Base-by-base conservation (phyloP, 805 yeast species). In the Debaryomyces hansenii region DNA sequence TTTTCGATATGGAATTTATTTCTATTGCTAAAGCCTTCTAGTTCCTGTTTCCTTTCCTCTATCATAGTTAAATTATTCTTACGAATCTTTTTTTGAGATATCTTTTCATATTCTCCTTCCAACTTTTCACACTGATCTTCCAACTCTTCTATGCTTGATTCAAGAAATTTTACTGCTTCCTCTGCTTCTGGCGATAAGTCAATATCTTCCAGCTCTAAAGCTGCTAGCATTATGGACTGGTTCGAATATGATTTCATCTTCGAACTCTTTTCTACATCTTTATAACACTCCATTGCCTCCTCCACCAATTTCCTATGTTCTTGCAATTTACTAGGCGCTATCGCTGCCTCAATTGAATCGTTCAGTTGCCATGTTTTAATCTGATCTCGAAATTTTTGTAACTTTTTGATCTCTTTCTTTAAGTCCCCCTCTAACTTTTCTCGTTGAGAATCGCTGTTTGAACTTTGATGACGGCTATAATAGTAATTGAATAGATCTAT, bases 251-350 rank as follows among this genome's bases (percentile, higher is more conserved):
- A 64, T 50, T 73, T 73, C 68, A 72, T 66, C 50, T 72, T 73
- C 6, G 73, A 66, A 40, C 63, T 58, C 43, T 70, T 66, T 47
- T 72, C 77, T 24, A 73, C 77, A 20, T 69, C 75, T 48, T 72
- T 73, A 48, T 70, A 73, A 34, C 66, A 66, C 46, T 72, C 77
- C 77, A 73, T 72, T 18, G 77, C 75, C 50, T 70, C 76, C 44
- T 72, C 77, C 20, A 73, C 73, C 21, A 66, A 55, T 48, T 64
- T 57, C 45, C 74, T 64, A 48, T 70, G 67, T 42, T 71, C 76
- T 34, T 64, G 68, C 35, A 67, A 56, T 52, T 62, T 62, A 31
- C 48, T 44, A 27, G 64, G 57, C 10, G 61, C 53, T 15, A 62
- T 60, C 28, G 61, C 53, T 11, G 62, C 66, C 46, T 60, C 64